Evolutionary conservation across 345 rosid genomes (phyloP), one percentile per base, ranked within the genome.

Genomic region (Eucalyptus albens): DNA sequence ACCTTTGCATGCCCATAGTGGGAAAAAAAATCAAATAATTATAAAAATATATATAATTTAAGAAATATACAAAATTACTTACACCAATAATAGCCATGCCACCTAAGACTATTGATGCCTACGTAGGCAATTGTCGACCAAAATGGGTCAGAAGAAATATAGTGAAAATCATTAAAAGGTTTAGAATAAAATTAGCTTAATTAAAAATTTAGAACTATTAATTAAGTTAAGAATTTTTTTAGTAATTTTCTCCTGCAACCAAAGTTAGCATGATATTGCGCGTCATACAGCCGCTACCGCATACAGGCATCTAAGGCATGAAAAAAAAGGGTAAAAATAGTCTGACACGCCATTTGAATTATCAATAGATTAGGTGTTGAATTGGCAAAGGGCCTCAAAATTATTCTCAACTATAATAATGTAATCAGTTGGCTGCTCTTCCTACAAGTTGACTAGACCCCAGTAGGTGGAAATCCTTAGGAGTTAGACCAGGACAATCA

Each of bases 81-180:
- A 65, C 0, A 0, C 5, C 0, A 65, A 15, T 15, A 15, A 31
- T n/a, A n/a, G 6, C 37, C 37, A 15, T n/a, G 10, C 21, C 37
- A 65, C 5, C 10, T 65, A n/a, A 8, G 19, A 65, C 10, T 0
- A 11, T n/a, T 0, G 11, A 2, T 31, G 16, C 9, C 19, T 16
- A n/a, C 6, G 0, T 65, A 37, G 0, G 22, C 4, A 15, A 69
- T 5, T 33, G 19, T 17, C 1, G 1, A 33, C 2, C 11, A 69
- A 69, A 69, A 69, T 67, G 4, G 11, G 1, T 9, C 0, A 0
- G 11, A 31, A 15, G 6, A 9, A 67, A 6, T 8, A 15, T 4
- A n/a, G 8, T n/a, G 11, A 16, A 17, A 33, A 16, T 69, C 13
- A 2, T 69, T 1, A 69, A 16, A 31, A 69, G 2, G 2, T 5